These are phyloP conservation scores for Sphagnurus paluster DNA, from an alignment of 1,284 basidiomycete genomes.

Conservation along the genomic window DNA sequence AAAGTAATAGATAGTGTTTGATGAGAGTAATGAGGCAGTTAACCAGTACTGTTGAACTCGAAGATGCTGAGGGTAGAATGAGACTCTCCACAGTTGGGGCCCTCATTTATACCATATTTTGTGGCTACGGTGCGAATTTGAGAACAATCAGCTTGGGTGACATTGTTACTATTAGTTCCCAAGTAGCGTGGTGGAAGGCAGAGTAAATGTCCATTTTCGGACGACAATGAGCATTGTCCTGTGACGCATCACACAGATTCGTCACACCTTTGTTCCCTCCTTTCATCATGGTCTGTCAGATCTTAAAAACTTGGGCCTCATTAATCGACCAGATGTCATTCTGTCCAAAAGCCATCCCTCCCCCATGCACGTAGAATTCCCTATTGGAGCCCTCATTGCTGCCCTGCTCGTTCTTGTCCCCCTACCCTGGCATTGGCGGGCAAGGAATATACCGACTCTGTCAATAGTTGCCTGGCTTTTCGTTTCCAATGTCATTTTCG, in stretches of 20 bases:
- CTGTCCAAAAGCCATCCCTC: neutral
- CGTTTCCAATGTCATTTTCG: slow-evolving; percentile 42
- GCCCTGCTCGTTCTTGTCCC: slow-evolving; percentile 33
- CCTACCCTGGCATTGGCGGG: slow-evolving; percentile 48
- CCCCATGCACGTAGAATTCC: slow-evolving; percentile 23
- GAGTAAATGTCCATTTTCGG: no score
- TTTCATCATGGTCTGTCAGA: neutral
- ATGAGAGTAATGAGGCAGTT: no score
- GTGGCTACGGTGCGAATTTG: no score
- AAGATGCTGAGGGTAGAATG: no score
- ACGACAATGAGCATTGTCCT: neutral
- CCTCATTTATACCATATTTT: no score
- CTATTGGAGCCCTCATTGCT: slow-evolving; percentile 23
- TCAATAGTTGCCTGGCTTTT: slow-evolving; percentile 52
- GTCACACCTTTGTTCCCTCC: neutral
- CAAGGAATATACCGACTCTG: slow-evolving; percentile 52
- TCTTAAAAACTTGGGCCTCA: neutral
- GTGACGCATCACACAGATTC: neutral
- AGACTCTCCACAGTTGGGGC: no score
- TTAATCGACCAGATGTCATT: neutral
- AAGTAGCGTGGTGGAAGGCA: no score
- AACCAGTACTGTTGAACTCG: no score
- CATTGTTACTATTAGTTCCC: no score
- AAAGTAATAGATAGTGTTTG: no score
- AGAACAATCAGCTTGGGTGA: no score